Conservation (phyloP, 2,329 filamentous ascomycete genomes). For the Botrytis sinoallii region DNA sequence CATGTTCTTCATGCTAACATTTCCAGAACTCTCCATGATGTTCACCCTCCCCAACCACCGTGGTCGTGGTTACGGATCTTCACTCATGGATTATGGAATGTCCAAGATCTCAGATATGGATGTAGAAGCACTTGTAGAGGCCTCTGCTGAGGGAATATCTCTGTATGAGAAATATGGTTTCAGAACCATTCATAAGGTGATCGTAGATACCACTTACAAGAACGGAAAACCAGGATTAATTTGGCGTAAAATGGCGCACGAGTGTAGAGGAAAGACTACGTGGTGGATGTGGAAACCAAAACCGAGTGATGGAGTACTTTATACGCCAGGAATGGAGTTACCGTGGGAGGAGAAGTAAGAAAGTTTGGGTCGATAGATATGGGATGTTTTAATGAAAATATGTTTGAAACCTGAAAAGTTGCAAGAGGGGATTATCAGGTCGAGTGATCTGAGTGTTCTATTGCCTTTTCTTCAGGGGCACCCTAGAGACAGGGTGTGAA, state of each 20-base stretch:
- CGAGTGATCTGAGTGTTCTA: neutral
- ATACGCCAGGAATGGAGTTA: neutral
- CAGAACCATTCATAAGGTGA: neutral
- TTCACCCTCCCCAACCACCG: neutral
- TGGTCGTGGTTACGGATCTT: neutral
- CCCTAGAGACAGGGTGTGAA: too few relatives aligned
- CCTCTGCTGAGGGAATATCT: neutral
- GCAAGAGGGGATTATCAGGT: neutral
- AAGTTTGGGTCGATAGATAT: too few relatives aligned
- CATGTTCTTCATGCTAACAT: neutral
- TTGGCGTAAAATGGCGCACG: neutral
- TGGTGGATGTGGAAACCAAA: constrained; percentile 18
- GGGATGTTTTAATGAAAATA: neutral
- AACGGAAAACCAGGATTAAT: neutral
- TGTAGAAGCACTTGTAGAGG: constrained; percentile 3
- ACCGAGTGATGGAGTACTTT: neutral
- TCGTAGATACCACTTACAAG: neutral
- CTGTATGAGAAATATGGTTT: constrained; percentile 17
- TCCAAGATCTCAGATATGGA: neutral
- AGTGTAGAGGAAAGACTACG: neutral
- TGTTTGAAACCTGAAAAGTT: neutral
- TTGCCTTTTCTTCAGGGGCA: accelerated
- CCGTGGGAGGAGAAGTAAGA: neutral
- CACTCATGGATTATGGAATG: constrained; percentile 8
- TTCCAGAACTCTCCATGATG: constrained; percentile 1